Percentiles rank a stretch among this genome's conserved stretches.
These are phyloP conservation scores for Boletellus sp. DNA, from an alignment of 768 basidiomycete genomes.

Conservation along the genomic window DNA sequence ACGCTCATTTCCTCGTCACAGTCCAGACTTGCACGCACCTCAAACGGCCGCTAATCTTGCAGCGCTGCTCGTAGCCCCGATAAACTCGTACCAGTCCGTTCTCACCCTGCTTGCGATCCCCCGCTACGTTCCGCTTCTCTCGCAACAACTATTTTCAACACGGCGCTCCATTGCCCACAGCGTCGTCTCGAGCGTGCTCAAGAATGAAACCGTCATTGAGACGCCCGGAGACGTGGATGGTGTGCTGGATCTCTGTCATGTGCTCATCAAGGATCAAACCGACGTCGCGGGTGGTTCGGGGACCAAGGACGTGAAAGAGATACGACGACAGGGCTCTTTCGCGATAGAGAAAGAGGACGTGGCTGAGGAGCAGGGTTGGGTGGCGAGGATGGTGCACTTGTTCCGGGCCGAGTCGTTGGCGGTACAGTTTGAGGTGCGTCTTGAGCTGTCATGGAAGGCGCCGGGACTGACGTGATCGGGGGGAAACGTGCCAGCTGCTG, in stretches of 20 bases:
- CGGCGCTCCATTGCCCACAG: conserved; percentile 92
- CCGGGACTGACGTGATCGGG: neutral
- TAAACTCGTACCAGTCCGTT: conserved; percentile 94
- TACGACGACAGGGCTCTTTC: conserved; percentile 57
- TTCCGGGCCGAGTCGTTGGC: conserved; percentile 85
- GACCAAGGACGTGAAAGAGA: conserved; percentile 35
- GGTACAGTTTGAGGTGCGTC: conserved; percentile 81
- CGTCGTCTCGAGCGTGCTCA: conserved; percentile 88
- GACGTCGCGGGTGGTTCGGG: conserved; percentile 44
- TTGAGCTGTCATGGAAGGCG: neutral
- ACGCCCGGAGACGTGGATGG: conserved; percentile 92
- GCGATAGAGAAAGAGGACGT: conserved; percentile 79
- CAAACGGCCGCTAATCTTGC: conserved; percentile 90
- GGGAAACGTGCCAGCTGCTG: conserved; percentile 53
- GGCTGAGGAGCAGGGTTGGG: conserved; percentile 99
- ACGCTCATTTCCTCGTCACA: conserved; percentile 26
- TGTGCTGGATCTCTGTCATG: conserved; percentile 88
- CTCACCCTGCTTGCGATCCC: conserved; percentile 96
- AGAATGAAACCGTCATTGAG: conserved; percentile 95
- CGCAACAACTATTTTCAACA: conserved; percentile 84
- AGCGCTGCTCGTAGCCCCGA: conserved; percentile 86
- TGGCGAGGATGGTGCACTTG: conserved; percentile 95
- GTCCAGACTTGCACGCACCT: conserved; percentile 83
- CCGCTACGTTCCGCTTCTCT: conserved; percentile 78
- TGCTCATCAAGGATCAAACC: conserved; percentile 82